Conservation (phyloP, 2,329 filamentous ascomycete species). For the Chaetothyriales sp. region DNA sequence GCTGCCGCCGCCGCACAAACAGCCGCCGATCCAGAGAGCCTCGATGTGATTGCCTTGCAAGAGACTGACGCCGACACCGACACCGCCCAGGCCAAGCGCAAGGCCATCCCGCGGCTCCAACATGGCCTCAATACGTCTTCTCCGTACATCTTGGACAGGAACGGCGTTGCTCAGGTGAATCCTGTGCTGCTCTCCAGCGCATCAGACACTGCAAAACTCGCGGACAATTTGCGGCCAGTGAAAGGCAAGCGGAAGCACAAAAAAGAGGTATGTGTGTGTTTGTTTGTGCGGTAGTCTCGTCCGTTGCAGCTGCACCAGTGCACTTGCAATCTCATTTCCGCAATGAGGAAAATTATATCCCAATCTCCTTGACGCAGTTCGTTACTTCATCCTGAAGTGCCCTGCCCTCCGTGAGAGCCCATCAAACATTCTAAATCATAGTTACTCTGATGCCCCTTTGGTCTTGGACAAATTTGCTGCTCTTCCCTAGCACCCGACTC, state of each 20-base stretch:
- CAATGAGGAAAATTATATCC: conserved; percentile 64
- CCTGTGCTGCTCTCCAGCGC: conserved; percentile 36
- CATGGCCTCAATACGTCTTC: conserved; percentile 8
- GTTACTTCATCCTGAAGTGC: conserved; percentile 65
- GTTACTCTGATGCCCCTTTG: conserved; percentile 47
- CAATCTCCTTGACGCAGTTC: conserved; percentile 60
- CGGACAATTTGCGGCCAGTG: conserved; percentile 39
- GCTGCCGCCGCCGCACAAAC: conserved; percentile 13
- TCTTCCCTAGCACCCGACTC: background rate
- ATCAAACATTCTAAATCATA: conserved; percentile 51
- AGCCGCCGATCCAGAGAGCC: conserved; percentile 6
- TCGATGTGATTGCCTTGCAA: background rate
- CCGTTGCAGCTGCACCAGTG: conserved; percentile 5
- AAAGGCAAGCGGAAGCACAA: conserved; percentile 39
- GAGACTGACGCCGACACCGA: background rate
- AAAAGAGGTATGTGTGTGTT: conserved; percentile 36
- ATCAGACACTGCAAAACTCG: conserved; percentile 31
- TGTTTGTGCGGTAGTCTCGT: no score
- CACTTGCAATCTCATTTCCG: background rate
- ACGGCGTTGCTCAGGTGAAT: conserved; percentile 42
- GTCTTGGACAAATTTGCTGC: conserved; percentile 2
- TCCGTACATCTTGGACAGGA: conserved; percentile 27
- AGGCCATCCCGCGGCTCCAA: conserved; percentile 6
- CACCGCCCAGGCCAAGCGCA: background rate
- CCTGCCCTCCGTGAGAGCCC: conserved; percentile 55